A percentile compares a stretch with the other conserved stretches of the same genome.
These are phyloP conservation scores for Blastobotrys apis DNA, from an alignment of 1,139 yeast species.

Conservation along the genomic window DNA sequence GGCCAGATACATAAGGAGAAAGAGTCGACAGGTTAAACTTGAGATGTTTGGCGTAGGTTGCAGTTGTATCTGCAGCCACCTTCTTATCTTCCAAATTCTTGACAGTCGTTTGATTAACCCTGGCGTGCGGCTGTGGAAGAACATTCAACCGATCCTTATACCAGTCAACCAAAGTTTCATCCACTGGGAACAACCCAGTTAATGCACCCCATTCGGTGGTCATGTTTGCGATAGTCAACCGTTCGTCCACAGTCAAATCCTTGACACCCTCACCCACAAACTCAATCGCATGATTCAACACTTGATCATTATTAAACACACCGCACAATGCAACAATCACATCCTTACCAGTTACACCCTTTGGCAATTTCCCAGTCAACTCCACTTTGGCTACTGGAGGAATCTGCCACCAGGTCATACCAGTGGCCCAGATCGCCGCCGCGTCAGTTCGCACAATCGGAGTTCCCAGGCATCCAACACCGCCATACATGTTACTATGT, in stretches of 20 bases:
- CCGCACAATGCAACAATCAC: slow-evolving; percentile 96
- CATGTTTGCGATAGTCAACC: slow-evolving; percentile 97
- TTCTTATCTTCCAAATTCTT: slow-evolving; percentile 36
- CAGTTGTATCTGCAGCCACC: slow-evolving; percentile 62
- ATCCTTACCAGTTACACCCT: slow-evolving; percentile 93
- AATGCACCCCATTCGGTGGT: slow-evolving; percentile 99
- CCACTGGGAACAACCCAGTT: slow-evolving; percentile 94
- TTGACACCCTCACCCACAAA: slow-evolving; percentile 84
- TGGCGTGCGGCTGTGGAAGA: slow-evolving; percentile 79
- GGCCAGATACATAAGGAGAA: slow-evolving; percentile 93
- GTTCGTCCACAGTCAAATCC: slow-evolving; percentile 75
- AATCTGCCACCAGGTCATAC: slow-evolving; percentile 99
- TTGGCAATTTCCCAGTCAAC: slow-evolving; percentile 71
- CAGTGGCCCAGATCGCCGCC: slow-evolving; percentile 99
- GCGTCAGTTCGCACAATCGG: slow-evolving; percentile 98
- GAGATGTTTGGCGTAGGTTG: slow-evolving; percentile 82
- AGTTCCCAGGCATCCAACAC: slow-evolving; percentile 91
- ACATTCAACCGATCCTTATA: slow-evolving; percentile 62
- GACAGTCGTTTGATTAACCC: slow-evolving; percentile 64
- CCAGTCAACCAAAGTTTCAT: slow-evolving; percentile 68
- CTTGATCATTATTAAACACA: slow-evolving; percentile 90
- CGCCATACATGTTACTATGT: slow-evolving; percentile 97
- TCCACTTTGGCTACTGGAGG: slow-evolving; percentile 98
- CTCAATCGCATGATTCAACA: slow-evolving; percentile 94
- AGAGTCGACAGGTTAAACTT: slow-evolving; percentile 76